A percentile compares a stretch with the other conserved stretches of the same genome.
phyloP scores from a whole-genome alignment of 2,329 filamentous ascomycete species.

The Fusarium xyrophilum region DNA sequence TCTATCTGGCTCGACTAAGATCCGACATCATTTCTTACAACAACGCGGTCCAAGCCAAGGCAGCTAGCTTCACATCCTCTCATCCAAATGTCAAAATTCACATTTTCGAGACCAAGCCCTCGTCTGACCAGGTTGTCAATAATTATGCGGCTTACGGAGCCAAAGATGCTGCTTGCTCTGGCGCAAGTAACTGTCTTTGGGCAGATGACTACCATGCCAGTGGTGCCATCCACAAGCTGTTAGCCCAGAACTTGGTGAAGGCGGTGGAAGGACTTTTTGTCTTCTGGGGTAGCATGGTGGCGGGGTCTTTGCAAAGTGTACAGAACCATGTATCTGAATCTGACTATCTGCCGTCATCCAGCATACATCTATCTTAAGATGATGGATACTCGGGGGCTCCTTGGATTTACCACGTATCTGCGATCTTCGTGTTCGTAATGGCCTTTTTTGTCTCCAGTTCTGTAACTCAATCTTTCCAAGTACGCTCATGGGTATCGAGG shows the following conservation, averaged over 20 bases:
- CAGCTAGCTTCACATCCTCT: conserved; percentile 10
- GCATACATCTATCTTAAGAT: background rate
- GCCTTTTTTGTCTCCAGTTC: fast-evolving
- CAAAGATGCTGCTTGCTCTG: conserved; percentile 28
- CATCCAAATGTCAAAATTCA: conserved; percentile 12
- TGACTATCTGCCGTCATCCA: background rate
- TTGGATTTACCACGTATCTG: background rate
- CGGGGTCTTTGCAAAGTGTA: background rate
- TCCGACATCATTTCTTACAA: conserved; percentile 24
- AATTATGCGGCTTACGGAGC: conserved; percentile 20
- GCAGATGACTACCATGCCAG: conserved; percentile 32
- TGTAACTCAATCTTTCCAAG: background rate
- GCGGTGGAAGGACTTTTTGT: background rate
- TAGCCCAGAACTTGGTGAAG: conserved; percentile 21
- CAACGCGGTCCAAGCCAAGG: conserved; percentile 9
- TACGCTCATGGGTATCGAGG: too few relatives aligned
- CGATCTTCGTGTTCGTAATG: fast-evolving
- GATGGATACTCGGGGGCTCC: background rate
- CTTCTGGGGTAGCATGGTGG: background rate
- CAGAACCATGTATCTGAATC: too few relatives aligned
- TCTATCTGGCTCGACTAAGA: conserved; percentile 11
- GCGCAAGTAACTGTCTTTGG: conserved; percentile 25
- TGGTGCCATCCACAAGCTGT: conserved; percentile 27
- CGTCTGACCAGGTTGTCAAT: conserved; percentile 15
- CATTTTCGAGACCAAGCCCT: conserved; percentile 20